A percentile compares a stretch with the other conserved stretches of the same genome.
Conservation (phyloP, 1,139 yeast species). For the Pneumocystis jirovecii region DNA sequence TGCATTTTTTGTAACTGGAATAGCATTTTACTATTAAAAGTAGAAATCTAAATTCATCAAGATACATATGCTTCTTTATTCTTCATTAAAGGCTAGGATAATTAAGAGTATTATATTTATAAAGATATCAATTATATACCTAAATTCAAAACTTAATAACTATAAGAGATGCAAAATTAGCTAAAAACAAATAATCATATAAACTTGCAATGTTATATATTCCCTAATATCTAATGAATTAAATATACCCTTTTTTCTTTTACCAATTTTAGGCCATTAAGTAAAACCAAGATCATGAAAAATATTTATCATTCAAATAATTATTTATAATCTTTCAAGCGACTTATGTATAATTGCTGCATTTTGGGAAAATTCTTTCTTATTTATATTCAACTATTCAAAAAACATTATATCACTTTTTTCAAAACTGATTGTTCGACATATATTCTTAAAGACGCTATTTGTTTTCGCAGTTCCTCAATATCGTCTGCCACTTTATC, state of each 20-base stretch:
- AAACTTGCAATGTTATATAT: background rate
- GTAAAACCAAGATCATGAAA: background rate
- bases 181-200: background rate
- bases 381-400: background rate
- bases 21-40: background rate
- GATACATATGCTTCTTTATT: background rate
- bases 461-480: background rate
- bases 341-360: background rate
- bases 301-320: background rate
- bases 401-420: background rate
- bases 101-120: background rate
- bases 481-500: slow-evolving; percentile 1
- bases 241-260: too few relatives aligned
- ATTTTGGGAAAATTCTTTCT: background rate
- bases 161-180: background rate
- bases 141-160: background rate
- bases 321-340: background rate
- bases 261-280: background rate
- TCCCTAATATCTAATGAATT: background rate
- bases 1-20: background rate
- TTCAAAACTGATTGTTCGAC: background rate
- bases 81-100: background rate
- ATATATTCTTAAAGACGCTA: background rate
- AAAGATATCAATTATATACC: background rate
- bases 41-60: too few relatives aligned